Evolutionary conservation across 495 filamentous ascomycete genomes (phyloP).

Genomic region (Neurospora sp.): DNA sequence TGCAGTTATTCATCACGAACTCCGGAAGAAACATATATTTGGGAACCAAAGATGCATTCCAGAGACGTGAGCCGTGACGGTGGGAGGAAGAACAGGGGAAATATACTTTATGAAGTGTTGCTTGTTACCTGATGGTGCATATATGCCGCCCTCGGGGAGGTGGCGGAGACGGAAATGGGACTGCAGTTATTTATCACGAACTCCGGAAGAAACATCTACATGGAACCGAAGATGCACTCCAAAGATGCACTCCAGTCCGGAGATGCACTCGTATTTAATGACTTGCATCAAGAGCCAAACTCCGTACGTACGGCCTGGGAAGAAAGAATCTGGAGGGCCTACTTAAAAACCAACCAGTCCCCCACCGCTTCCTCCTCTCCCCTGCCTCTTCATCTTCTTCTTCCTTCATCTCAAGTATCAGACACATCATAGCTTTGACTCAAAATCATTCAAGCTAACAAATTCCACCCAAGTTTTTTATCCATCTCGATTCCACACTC

Average conservation of each 20-base stretch:
- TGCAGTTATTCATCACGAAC: neutral
- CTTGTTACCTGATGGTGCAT: neutral
- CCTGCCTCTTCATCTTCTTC: no score
- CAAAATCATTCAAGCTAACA: no score
- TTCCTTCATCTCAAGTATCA: no score
- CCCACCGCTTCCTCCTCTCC: no score
- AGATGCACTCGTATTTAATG: neutral
- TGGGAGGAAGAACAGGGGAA: no score
- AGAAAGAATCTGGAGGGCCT: neutral
- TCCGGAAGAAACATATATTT: neutral
- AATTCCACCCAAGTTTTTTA: no score
- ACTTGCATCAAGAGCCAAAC: neutral
- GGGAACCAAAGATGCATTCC: neutral
- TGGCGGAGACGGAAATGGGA: neutral
- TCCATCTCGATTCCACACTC: no score
- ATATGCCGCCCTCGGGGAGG: neutral
- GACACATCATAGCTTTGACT: no score
- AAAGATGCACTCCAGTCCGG: neutral
- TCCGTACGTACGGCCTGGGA: neutral
- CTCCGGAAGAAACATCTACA: neutral
- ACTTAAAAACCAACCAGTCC: no score
- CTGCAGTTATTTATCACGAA: neutral
- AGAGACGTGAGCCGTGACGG: no score
- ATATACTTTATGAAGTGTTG: no score
- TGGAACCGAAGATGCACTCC: neutral